phyloP scores from a whole-genome alignment of 768 basidiomycete species.

The Saitozyma podzolica region DNA sequence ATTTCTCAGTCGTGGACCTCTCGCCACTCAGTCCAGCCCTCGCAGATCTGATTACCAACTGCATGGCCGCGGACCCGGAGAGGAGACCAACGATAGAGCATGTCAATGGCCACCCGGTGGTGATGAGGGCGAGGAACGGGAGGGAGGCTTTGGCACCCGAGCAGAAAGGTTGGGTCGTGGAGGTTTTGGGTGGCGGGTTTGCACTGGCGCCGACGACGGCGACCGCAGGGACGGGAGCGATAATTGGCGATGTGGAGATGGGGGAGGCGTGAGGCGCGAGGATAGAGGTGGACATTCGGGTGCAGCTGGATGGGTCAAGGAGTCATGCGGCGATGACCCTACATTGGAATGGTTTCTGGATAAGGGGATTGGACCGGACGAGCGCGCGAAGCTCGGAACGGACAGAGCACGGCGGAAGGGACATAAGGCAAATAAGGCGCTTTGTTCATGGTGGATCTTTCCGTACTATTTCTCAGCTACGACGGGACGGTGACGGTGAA shows the following conservation, averaged over 20 bases:
- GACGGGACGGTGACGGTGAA: too few species aligned
- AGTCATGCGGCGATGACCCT: too few species aligned
- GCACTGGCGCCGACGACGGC: background rate
- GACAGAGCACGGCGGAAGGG: too few species aligned
- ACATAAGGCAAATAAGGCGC: too few species aligned
- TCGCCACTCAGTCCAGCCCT: slow-evolving; percentile 49
- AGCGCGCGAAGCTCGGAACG: too few species aligned
- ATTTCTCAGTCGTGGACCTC: slow-evolving; percentile 66
- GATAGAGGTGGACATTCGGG: too few species aligned
- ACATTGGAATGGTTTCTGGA: too few species aligned
- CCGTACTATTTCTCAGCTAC: too few species aligned
- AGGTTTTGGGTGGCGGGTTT: slow-evolving; percentile 36
- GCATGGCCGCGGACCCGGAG: slow-evolving; percentile 43
- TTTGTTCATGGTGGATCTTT: too few species aligned
- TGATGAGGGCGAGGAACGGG: slow-evolving; percentile 38
- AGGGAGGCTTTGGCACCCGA: slow-evolving; percentile 47
- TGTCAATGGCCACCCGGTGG: slow-evolving; percentile 43
- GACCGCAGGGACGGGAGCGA: too few species aligned
- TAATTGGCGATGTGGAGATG: slow-evolving; percentile 1
- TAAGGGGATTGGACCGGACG: too few species aligned
- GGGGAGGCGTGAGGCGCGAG: slow-evolving; percentile 5
- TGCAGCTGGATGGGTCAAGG: too few species aligned
- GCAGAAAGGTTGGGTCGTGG: slow-evolving; percentile 38
- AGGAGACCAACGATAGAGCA: slow-evolving; percentile 32
- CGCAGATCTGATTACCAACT: slow-evolving; percentile 45